Evolutionary conservation across 768 basidiomycete genomes (phyloP).

Genomic region (Hydnomerulius pinastri): DNA sequence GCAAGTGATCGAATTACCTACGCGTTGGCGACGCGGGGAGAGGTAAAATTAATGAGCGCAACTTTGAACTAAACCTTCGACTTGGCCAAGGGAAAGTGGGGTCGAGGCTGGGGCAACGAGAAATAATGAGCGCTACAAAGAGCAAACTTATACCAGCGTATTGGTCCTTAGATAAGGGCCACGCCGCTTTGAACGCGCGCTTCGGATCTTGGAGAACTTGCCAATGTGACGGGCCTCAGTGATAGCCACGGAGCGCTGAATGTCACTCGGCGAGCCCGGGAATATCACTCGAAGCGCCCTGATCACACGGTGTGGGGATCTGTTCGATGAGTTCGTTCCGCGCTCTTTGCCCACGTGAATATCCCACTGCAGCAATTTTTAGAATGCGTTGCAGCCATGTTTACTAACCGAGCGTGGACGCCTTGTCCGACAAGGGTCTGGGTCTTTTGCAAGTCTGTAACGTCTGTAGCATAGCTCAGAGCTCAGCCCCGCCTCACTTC

Average conservation of each 20-base stretch:
- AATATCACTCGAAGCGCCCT: neutral
- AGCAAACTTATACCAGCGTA: neutral
- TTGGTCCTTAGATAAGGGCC: neutral
- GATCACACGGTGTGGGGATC: neutral
- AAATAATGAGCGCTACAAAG: neutral
- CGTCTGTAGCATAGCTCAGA: too few relatives aligned
- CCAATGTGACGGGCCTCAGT: conserved; percentile 6
- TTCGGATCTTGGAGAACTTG: neutral
- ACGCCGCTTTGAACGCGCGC: neutral
- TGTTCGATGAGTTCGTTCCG: too few relatives aligned
- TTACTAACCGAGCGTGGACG: too few relatives aligned
- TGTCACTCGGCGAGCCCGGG: neutral
- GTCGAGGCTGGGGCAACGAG: neutral
- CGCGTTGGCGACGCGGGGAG: conserved; percentile 7
- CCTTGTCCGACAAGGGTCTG: too few relatives aligned
- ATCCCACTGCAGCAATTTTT: too few relatives aligned
- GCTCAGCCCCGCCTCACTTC: too few relatives aligned
- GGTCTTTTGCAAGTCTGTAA: too few relatives aligned
- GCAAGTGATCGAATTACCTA: conserved; percentile 18
- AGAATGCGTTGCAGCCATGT: too few relatives aligned
- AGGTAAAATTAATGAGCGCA: neutral
- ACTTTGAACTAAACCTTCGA: neutral
- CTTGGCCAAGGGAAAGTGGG: neutral
- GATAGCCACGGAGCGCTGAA: neutral
- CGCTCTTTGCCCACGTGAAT: too few relatives aligned